These are phyloP conservation scores for Gossypium ekmanianum DNA, from an alignment of 345 rosid species.

Conservation along the genomic window DNA sequence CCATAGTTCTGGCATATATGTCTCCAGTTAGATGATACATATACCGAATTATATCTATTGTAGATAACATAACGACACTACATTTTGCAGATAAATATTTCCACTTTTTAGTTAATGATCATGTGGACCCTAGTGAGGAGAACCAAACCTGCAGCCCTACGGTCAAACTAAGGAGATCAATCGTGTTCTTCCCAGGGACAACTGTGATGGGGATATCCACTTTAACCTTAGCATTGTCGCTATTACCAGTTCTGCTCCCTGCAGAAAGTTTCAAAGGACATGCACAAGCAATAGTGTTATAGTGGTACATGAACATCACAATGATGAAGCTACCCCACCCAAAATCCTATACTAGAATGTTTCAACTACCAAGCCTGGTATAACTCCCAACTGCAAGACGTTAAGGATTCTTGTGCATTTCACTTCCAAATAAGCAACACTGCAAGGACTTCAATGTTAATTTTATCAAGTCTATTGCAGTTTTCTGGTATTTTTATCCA, in stretches of 20 bases:
- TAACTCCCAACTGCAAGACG: not conserved
- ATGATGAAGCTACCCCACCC: not conserved
- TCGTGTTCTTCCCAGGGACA: constrained; percentile 61
- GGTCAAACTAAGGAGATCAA: constrained; percentile 83
- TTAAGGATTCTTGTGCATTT: not conserved
- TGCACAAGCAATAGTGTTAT: not conserved
- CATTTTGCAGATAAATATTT: constrained; percentile 7
- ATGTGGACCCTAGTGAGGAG: constrained; percentile 7
- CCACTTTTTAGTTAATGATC: not conserved
- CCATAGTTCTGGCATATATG: constrained; percentile 69
- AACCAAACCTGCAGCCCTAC: constrained; percentile 87
- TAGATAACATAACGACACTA: not conserved
- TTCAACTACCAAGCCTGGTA: not conserved
- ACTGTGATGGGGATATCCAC: constrained; percentile 63
- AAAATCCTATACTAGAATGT: not conserved
- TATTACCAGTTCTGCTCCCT: constrained; percentile 66
- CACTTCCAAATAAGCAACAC: not conserved
- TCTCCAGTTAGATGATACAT: constrained; percentile 8
- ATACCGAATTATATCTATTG: not conserved
- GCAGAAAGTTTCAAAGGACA: constrained; percentile 22
- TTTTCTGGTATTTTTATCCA: not conserved
- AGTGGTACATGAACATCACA: not conserved
- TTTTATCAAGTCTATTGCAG: not conserved
- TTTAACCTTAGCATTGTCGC: constrained; percentile 47
- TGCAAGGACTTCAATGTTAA: not conserved